Evolutionary conservation across 2,329 filamentous ascomycete genomes (phyloP).

Genomic region (Zarea fungicola): DNA sequence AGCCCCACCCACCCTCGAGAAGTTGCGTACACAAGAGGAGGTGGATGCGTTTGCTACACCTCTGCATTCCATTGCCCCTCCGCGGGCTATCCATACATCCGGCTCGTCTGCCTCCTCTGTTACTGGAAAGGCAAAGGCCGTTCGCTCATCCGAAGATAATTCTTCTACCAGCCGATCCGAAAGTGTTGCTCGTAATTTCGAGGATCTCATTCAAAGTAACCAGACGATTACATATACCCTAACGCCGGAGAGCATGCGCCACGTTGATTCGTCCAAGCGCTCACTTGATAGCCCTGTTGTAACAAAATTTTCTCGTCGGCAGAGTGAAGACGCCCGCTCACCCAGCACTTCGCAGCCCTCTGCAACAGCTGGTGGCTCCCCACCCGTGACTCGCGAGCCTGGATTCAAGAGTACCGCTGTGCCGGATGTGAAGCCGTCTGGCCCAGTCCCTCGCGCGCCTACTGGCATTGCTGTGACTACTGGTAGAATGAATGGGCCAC

Average conservation of each 20-base stretch:
- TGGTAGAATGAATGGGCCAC: slow-evolving; percentile 19
- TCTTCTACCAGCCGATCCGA: slow-evolving; percentile 40
- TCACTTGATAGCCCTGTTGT: slow-evolving; percentile 38
- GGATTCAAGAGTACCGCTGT: slow-evolving; percentile 9
- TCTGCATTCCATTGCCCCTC: slow-evolving; percentile 15
- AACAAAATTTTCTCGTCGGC: slow-evolving; percentile 37
- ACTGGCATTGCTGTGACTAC: slow-evolving; percentile 18
- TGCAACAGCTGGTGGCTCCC: slow-evolving; percentile 3
- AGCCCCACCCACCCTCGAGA: slow-evolving; percentile 1
- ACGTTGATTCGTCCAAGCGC: slow-evolving; percentile 54
- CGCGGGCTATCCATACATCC: slow-evolving; percentile 40
- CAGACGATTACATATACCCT: slow-evolving; percentile 79
- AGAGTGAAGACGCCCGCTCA: slow-evolving; percentile 41
- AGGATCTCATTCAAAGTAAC: slow-evolving; percentile 75
- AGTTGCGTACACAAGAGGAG: slow-evolving; percentile 17
- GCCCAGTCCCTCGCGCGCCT: slow-evolving; percentile 20
- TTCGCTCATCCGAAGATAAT: slow-evolving; percentile 56
- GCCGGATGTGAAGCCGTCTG: slow-evolving; percentile 17
- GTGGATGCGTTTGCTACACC: slow-evolving; percentile 21
- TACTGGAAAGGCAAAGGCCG: slow-evolving; percentile 46
- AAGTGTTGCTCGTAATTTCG: slow-evolving; percentile 64
- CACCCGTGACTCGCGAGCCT: slow-evolving; percentile 9
- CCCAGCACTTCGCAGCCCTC: slow-evolving; percentile 43
- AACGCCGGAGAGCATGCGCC: slow-evolving; percentile 73
- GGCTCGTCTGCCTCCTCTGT: slow-evolving; percentile 48